These are phyloP conservation scores for Aspergillus sojae DNA, from an alignment of 2,329 filamentous ascomycete genomes.

Conservation along the genomic window DNA sequence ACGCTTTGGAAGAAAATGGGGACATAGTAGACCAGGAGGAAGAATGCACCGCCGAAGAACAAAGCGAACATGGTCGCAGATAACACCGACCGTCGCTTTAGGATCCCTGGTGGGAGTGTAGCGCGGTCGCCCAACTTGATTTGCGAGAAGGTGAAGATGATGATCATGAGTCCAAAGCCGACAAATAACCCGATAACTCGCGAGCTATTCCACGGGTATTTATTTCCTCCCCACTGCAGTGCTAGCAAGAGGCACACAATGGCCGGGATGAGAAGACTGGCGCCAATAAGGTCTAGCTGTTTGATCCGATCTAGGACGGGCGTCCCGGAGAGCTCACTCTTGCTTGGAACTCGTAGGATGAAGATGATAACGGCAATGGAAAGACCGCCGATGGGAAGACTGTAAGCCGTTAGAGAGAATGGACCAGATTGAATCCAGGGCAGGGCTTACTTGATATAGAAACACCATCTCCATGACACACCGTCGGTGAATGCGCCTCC, in stretches of 20 bases:
- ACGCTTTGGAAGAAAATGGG: conserved; percentile 54
- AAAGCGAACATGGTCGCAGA: conserved; percentile 35
- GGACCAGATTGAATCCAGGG: neutral
- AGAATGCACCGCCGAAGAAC: conserved; percentile 42
- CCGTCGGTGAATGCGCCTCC: conserved; percentile 50
- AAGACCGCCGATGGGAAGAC: conserved; percentile 43
- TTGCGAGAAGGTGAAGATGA: conserved; percentile 48
- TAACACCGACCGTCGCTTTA: conserved; percentile 49
- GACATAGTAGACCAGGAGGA: conserved; percentile 45
- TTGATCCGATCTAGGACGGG: conserved; percentile 43
- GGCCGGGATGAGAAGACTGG: conserved; percentile 31
- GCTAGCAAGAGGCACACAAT: conserved; percentile 28
- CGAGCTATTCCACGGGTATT: conserved; percentile 24
- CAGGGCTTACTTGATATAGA: conserved; percentile 42
- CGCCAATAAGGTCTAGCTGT: conserved; percentile 41
- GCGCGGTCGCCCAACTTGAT: conserved; percentile 54
- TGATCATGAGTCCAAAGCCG: conserved; percentile 29
- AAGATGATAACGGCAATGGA: conserved; percentile 51
- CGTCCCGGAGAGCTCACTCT: conserved; percentile 31
- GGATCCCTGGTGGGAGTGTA: conserved; percentile 54
- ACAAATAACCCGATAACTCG: conserved; percentile 28
- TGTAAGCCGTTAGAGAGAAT: neutral
- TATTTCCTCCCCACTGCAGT: conserved; percentile 27
- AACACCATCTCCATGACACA: conserved; percentile 47
- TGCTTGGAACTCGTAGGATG: conserved; percentile 47